Conservation (phyloP, 805 yeast species). For the Yarrowia deformans region DNA sequence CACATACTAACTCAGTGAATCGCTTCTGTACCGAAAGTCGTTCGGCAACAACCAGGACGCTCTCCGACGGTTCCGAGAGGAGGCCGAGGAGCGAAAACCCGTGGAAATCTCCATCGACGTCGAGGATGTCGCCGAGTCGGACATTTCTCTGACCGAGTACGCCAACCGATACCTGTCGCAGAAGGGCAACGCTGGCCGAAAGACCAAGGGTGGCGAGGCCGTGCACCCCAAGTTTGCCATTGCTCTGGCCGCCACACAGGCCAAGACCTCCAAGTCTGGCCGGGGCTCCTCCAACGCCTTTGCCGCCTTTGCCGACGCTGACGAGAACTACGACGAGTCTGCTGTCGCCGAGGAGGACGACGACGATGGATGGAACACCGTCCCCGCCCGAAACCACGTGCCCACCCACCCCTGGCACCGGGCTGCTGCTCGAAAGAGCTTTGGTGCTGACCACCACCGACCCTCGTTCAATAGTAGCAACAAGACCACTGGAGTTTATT, state of each 20-base stretch:
- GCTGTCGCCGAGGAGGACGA: constrained; percentile 40
- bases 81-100: constrained; percentile 38
- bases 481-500: constrained; percentile 40
- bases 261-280: constrained; percentile 34
- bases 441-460: constrained; percentile 37
- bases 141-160: constrained; percentile 41
- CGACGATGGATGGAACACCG: constrained; percentile 46
- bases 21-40: constrained; percentile 37
- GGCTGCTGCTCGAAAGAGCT: constrained; percentile 38
- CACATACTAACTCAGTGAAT: constrained; percentile 24
- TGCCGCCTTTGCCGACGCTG: constrained; percentile 39
- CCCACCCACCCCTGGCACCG: constrained; percentile 37
- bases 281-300: constrained; percentile 35
- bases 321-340: constrained; percentile 36
- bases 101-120: constrained; percentile 37
- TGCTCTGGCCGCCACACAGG: constrained; percentile 40
- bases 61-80: constrained; percentile 38
- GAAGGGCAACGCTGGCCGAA: constrained; percentile 28
- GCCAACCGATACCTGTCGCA: constrained; percentile 40
- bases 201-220: constrained; percentile 25
- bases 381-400: constrained; percentile 43
- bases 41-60: constrained; percentile 35
- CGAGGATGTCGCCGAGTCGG: constrained; percentile 41
- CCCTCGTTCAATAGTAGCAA: constrained; percentile 40
- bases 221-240: constrained; percentile 42